A percentile compares a stretch with the other conserved stretches of the same genome.
Evolutionary conservation across 257 asterid species (phyloP).

Genomic region (Anisodus acutangulus): DNA sequence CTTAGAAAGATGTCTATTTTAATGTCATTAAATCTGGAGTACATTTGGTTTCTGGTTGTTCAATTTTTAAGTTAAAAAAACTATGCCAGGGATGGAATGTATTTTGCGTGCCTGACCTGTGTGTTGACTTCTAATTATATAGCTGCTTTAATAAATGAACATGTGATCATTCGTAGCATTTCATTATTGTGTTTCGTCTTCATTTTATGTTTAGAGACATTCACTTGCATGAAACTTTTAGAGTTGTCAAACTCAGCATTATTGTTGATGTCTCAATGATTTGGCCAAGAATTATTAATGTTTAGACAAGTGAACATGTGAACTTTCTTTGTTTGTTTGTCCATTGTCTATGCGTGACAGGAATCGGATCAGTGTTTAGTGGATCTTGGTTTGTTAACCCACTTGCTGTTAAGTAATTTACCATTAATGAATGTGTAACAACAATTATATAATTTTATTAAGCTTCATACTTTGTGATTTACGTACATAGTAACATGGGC

Average conservation of each 20-base stretch:
- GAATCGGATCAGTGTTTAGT: neutral
- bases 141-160: neutral
- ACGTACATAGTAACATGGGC: no score
- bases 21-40: neutral
- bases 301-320: conserved; percentile 11
- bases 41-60: neutral
- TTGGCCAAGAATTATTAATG: neutral
- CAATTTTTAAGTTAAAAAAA: neutral
- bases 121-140: neutral
- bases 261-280: neutral
- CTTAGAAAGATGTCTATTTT: neutral
- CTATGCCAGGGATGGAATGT: neutral
- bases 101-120: neutral
- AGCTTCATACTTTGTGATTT: neutral
- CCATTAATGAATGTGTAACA: neutral
- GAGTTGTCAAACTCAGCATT: neutral
- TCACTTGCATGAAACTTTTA: neutral
- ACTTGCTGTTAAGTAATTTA: neutral
- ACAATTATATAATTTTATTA: neutral
- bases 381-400: conserved; percentile 1
- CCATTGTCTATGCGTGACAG: neutral
- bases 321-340: neutral
- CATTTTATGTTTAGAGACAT: conserved; percentile 16
- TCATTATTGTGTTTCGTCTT: neutral
- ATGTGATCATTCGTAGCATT: conserved; percentile 2